These are phyloP conservation scores for Termitomyces sp. DNA, from an alignment of 768 basidiomycete species.

Conservation along the genomic window DNA sequence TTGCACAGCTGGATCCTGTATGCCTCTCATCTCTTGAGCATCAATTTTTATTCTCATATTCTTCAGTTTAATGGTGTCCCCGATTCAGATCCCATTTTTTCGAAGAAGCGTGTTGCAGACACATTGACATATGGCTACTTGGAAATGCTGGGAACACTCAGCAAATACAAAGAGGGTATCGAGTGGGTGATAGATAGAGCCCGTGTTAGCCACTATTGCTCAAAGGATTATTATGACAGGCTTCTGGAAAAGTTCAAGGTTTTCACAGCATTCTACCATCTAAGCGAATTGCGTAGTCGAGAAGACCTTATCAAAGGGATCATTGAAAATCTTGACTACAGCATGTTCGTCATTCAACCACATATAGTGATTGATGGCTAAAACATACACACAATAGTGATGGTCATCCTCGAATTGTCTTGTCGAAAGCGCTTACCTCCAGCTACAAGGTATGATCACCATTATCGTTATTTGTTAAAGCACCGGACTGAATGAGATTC, in stretches of 20 bases:
- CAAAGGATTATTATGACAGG: conserved; percentile 35
- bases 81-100: conserved; percentile 79
- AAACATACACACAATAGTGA: conserved; percentile 50
- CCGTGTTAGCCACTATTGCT: background rate
- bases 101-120: conserved; percentile 74
- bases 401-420: conserved; percentile 88
- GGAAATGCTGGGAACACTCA: conserved; percentile 91
- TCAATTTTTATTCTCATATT: background rate
- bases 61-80: conserved; percentile 67
- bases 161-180: conserved; percentile 84
- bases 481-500: background rate
- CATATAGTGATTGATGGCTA: background rate
- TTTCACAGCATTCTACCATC: conserved; percentile 94
- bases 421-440: conserved; percentile 93
- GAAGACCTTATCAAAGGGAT: conserved; percentile 92
- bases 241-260: conserved; percentile 88
- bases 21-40: conserved; percentile 18
- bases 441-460: conserved; percentile 66
- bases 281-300: conserved; percentile 85
- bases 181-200: conserved; percentile 55
- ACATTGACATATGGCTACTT: conserved; percentile 91
- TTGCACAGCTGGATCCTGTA: conserved; percentile 92
- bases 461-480: background rate
- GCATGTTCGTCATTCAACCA: conserved; percentile 52
- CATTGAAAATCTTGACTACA: conserved; percentile 89